These are phyloP conservation scores for Picochlorum sp. DNA, from an alignment of 139 green algal genomes.

Conservation along the genomic window DNA sequence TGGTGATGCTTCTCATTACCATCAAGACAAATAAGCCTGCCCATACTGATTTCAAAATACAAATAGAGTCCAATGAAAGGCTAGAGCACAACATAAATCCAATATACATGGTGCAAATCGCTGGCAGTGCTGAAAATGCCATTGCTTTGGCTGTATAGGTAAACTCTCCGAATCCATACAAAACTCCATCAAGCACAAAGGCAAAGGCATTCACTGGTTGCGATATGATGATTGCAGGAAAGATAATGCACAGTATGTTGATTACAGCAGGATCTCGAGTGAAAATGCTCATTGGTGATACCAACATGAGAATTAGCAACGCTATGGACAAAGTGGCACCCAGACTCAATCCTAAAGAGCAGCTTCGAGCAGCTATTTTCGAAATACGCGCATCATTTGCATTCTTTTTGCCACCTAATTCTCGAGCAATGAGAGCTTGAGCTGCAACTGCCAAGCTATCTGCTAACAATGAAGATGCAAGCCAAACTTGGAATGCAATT, in stretches of 20 bases:
- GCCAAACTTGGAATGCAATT: constrained; percentile 64
- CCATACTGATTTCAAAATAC: constrained; percentile 43
- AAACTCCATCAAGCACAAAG: constrained; percentile 40
- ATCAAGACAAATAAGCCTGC: constrained; percentile 51
- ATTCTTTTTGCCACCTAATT: constrained; percentile 22
- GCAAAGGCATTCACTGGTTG: constrained; percentile 49
- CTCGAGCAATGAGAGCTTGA: constrained; percentile 55
- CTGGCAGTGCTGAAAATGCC: constrained; percentile 24
- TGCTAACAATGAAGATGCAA: constrained; percentile 53
- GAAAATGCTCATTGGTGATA: constrained; percentile 24
- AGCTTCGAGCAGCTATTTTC: constrained; percentile 14
- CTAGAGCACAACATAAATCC: background rate
- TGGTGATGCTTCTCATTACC: constrained; percentile 32
- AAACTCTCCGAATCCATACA: constrained; percentile 29
- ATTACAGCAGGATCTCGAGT: constrained; percentile 39
- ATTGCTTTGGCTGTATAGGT: constrained; percentile 35
- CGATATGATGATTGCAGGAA: constrained; percentile 24
- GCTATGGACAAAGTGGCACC: constrained; percentile 26
- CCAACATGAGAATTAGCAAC: too few species aligned
- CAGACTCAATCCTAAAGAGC: constrained; percentile 22
- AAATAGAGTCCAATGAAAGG: background rate
- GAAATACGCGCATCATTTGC: background rate
- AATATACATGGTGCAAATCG: constrained; percentile 27
- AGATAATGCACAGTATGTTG: constrained; percentile 15
- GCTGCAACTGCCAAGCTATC: constrained; percentile 69